phyloP scores from a whole-genome alignment of 805 yeast species.

The Tetrapisispora fleetii region DNA sequence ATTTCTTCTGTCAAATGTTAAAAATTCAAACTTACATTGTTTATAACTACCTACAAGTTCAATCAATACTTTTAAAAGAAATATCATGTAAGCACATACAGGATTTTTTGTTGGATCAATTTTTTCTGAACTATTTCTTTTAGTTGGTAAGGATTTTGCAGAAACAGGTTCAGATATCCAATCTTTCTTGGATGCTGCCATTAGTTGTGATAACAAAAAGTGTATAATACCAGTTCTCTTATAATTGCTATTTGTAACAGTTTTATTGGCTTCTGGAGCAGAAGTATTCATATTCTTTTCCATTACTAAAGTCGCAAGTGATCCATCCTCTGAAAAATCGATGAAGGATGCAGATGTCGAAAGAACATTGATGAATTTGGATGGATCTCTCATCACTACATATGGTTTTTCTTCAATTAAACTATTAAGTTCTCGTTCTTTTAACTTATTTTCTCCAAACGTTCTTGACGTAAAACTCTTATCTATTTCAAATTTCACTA shows the following conservation, averaged over 20 bases:
- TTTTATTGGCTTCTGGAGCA: constrained; percentile 8
- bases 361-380: constrained; percentile 37
- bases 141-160: constrained; percentile 17
- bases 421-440: constrained; percentile 37
- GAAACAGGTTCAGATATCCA: constrained; percentile 33
- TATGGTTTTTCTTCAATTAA: constrained; percentile 43
- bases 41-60: constrained; percentile 74
- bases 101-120: constrained; percentile 39
- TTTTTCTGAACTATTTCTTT: constrained; percentile 26
- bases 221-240: constrained; percentile 52
- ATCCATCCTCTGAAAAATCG: constrained; percentile 34
- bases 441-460: constrained; percentile 24
- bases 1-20: constrained; percentile 61
- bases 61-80: constrained; percentile 53
- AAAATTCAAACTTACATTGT: constrained; percentile 70
- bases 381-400: constrained; percentile 39
- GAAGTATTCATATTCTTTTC: constrained; percentile 14
- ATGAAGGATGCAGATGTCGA: constrained; percentile 35
- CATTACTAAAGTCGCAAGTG: constrained; percentile 19
- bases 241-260: constrained; percentile 4
- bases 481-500: constrained; percentile 44
- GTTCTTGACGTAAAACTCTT: constrained; percentile 32
- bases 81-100: constrained; percentile 56
- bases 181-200: constrained; percentile 37
- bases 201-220: constrained; percentile 52